These are phyloP conservation scores for Myochromella boudieri DNA, from an alignment of 768 basidiomycete species.

Conservation along the genomic window DNA sequence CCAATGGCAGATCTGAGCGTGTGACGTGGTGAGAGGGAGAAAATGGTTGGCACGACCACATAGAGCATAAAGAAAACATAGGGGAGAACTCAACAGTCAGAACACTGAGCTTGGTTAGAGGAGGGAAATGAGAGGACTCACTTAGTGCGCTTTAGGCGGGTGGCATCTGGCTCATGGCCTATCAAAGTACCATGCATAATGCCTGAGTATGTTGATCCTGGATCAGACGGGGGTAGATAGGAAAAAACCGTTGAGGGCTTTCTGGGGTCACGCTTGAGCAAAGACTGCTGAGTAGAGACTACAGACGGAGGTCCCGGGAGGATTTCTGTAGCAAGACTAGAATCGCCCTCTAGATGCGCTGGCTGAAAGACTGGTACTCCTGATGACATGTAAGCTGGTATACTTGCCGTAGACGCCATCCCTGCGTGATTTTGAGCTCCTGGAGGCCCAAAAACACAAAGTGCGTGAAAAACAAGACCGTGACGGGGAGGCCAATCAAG, in stretches of 20 bases:
- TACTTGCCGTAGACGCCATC: constrained; percentile 74
- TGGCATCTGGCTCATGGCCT: constrained; percentile 63
- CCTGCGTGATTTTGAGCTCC: constrained; percentile 25
- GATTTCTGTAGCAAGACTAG: constrained; percentile 84
- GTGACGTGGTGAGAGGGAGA: constrained; percentile 17
- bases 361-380: constrained; percentile 75
- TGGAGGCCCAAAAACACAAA: constrained; percentile 13
- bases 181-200: constrained; percentile 66
- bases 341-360: constrained; percentile 79
- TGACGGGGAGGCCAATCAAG: constrained; percentile 16
- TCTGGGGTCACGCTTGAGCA: constrained; percentile 77
- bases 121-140: constrained; percentile 37
- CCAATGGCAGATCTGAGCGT: constrained; percentile 49
- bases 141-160: constrained; percentile 73
- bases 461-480: constrained; percentile 17
- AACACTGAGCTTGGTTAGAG: constrained; percentile 8
- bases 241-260: constrained; percentile 70
- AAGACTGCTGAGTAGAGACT: constrained; percentile 65
- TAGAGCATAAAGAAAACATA: constrained; percentile 16
- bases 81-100: constrained; percentile 23
- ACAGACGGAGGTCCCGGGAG: constrained; percentile 85
- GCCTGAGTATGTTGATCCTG: constrained; percentile 85
- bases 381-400: constrained; percentile 72
- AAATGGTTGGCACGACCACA: constrained; percentile 22
- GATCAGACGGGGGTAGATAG: constrained; percentile 82